Evolutionary conservation across 2,329 filamentous ascomycete genomes (phyloP).

Genomic region (Calonectria henricotiae): DNA sequence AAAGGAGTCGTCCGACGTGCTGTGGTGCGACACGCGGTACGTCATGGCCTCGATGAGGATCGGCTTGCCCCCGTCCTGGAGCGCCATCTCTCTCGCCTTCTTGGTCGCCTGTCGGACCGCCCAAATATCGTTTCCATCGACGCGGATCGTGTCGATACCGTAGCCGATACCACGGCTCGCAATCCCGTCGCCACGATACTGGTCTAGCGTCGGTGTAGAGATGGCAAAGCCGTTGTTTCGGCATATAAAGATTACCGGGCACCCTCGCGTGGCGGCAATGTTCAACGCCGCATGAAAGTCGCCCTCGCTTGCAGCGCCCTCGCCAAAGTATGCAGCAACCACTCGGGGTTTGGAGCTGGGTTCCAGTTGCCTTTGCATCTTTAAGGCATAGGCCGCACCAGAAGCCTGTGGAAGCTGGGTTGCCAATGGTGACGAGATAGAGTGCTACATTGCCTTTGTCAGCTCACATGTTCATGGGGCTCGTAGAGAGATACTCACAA

Average conservation of each 20-base stretch:
- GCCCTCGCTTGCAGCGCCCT: conserved; percentile 91
- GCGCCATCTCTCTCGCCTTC: conserved; percentile 83
- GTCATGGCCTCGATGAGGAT: conserved; percentile 96
- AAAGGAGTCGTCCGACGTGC: conserved; percentile 96
- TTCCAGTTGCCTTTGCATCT: conserved; percentile 83
- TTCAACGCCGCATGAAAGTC: conserved; percentile 95
- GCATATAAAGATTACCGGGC: conserved; percentile 91
- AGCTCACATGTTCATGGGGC: conserved; percentile 9
- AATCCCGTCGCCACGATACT: conserved; percentile 93
- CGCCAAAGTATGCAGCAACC: conserved; percentile 89
- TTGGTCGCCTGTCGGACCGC: conserved; percentile 87
- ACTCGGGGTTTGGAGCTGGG: conserved; percentile 79
- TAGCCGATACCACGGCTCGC: conserved; percentile 90
- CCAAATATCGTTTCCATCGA: conserved; percentile 96
- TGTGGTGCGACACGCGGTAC: conserved; percentile 98
- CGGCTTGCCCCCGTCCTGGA: conserved; percentile 85
- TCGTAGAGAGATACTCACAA: conserved; percentile 70
- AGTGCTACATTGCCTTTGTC: conserved; percentile 71
- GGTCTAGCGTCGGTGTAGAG: conserved; percentile 89
- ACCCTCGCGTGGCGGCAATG: conserved; percentile 90
- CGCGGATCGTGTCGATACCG: conserved; percentile 92
- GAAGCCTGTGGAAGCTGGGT: conserved; percentile 93
- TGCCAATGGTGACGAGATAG: conserved; percentile 86
- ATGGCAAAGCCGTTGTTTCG: conserved; percentile 96
- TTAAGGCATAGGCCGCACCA: conserved; percentile 89